Evolutionary conservation across 306 rosid species (phyloP), one percentile per base, ranked within the genome.

Genomic region (Astragalus glycyphyllos): DNA sequence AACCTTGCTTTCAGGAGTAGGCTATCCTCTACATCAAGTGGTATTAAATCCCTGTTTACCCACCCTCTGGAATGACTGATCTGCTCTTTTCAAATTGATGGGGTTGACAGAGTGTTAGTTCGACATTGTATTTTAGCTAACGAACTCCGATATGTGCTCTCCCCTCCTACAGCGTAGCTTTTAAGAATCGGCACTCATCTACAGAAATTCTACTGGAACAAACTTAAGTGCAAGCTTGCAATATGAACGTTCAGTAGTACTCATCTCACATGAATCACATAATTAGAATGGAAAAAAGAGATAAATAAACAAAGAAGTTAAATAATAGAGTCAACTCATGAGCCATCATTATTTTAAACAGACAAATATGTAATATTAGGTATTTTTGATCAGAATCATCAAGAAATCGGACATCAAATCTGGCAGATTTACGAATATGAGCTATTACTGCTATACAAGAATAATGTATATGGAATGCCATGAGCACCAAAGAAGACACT

Each of bases 391-490:
- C 50, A 69, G 17, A 31, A 38, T 69, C 58, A 9, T 42, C 40
- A 9, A 7, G 35, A 20, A 54, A 53, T 9, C 40, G 13, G 23
- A 31, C 2, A 54, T 13, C 15, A 62, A 46, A 68, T 16, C 16
- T 5, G 11, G 63, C 60, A 60, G 14, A 37, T 51, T 51, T 14
- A 42, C 31, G 1, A 16, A 35, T 58, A 58, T 40, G 65, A 58
- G 59, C 16, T 68, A 76, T 26, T 10, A 66, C 35, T 54, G 4
- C 23, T 47, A 58, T 50, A 15, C 74, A 14, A 58, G 53, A 23
- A 68, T 58, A 62, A 60, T 56, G 6, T 35, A 16, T 9, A 73
- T 17, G 10, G 32, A 23, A 73, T 50, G 55, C 64, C 61, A 46
- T 46, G 14, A 5, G 16, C 54, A 32, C 57, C 40, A 58, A 67